Conservation (phyloP, 495 filamentous ascomycete species). For the Viridothelium virens region DNA sequence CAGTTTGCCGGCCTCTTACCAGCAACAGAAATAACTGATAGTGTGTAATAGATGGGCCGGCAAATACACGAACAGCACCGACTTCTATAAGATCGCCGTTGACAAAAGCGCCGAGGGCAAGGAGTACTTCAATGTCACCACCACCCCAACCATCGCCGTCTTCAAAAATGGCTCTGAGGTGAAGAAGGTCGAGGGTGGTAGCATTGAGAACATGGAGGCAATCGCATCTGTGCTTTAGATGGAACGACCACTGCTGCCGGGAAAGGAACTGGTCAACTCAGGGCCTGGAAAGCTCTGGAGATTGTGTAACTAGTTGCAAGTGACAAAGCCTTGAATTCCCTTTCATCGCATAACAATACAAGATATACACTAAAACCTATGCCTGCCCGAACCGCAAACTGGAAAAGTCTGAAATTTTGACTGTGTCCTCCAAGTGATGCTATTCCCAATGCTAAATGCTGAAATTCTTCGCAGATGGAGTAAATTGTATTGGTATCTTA, state of each 20-base stretch:
- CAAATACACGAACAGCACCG: conserved; percentile 23
- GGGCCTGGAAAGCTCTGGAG: no score
- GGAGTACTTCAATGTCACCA: conserved; percentile 24
- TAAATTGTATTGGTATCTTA: no score
- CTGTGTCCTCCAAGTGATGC: no score
- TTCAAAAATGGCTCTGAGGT: conserved; percentile 28
- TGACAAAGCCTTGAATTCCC: no score
- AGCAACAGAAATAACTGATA: not conserved
- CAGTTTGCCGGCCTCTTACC: not conserved
- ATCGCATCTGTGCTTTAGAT: conserved; percentile 12
- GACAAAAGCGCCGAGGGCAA: conserved; percentile 21
- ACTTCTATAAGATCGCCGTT: conserved; percentile 25
- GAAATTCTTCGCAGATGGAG: no score
- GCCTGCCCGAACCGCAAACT: no score
- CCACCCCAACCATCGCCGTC: conserved; percentile 23
- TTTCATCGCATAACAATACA: no score
- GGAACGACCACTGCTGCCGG: not conserved
- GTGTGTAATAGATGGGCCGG: conserved; percentile 18
- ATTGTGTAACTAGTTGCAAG: no score
- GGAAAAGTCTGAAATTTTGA: no score
- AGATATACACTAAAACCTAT: no score
- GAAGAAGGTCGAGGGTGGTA: conserved; percentile 24
- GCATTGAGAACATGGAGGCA: conserved; percentile 20
- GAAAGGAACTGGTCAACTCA: not conserved
- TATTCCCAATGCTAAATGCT: no score